Evolutionary conservation across 1,139 yeast genomes (phyloP).

Genomic region (Suhomyces bribrorum): DNA sequence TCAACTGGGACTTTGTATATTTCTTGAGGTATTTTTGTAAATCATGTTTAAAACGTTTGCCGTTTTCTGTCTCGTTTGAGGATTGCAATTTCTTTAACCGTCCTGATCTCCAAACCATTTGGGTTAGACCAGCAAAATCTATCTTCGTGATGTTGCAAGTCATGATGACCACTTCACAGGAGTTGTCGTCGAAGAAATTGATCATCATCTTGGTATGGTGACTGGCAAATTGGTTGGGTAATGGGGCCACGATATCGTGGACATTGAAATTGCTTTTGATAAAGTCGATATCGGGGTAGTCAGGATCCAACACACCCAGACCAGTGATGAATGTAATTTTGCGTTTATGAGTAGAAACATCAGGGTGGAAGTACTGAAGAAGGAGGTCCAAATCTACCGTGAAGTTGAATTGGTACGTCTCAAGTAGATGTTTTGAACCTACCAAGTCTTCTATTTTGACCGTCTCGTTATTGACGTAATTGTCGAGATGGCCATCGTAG

Average conservation of each 20-base stretch:
- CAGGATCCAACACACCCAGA: conserved; percentile 19
- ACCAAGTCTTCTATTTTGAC: conserved; percentile 21
- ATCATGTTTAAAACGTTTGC: conserved; percentile 34
- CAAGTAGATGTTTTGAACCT: conserved; percentile 22
- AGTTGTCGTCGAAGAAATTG: conserved; percentile 46
- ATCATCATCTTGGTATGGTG: conserved; percentile 73
- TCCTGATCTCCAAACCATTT: conserved; percentile 67
- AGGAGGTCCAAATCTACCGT: conserved; percentile 44
- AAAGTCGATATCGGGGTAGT: conserved; percentile 13
- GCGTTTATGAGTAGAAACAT: conserved; percentile 20
- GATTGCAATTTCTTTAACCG: conserved; percentile 23
- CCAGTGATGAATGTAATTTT: conserved; percentile 39
- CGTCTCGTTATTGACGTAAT: conserved; percentile 27
- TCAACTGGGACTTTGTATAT: conserved; percentile 36
- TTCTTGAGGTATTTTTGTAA: conserved; percentile 43
- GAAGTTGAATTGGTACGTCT: conserved; percentile 54
- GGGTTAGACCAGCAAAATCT: conserved; percentile 61
- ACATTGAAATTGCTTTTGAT: conserved; percentile 26
- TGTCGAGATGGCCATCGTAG: conserved; percentile 13
- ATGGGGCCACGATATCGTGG: conserved; percentile 31
- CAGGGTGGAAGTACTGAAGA: conserved; percentile 33
- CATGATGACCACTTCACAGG: conserved; percentile 47
- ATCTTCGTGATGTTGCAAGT: conserved; percentile 57
- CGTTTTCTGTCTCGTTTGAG: conserved; percentile 3
- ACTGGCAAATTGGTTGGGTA: conserved; percentile 44